phyloP scores from a whole-genome alignment of 208 protist genomes.

The Tritrichomonas musculus region DNA sequence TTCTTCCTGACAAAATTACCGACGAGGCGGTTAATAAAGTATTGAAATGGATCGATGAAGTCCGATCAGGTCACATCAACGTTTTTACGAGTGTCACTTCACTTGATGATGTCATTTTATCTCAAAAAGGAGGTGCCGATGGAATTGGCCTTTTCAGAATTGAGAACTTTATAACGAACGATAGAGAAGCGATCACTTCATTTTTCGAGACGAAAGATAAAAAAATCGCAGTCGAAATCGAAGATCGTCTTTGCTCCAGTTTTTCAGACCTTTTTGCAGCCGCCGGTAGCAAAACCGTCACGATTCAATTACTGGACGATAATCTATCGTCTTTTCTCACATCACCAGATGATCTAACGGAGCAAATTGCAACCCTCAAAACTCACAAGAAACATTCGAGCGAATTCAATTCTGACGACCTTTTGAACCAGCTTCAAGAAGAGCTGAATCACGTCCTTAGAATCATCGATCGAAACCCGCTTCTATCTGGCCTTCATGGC shows the following conservation, averaged over 20 bases:
- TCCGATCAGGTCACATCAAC: not conserved
- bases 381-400: not conserved
- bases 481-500: not conserved
- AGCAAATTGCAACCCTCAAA: not conserved
- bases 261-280: too few relatives aligned
- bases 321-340: not conserved
- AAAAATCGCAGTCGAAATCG: not conserved
- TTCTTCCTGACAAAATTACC: not conserved
- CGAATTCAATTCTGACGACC: not conserved
- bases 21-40: not conserved
- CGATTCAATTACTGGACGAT: not conserved
- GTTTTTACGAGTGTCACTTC: not conserved
- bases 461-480: not conserved
- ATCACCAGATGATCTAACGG: not conserved
- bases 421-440: not conserved
- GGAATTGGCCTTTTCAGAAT: not conserved
- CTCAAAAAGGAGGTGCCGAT: not conserved
- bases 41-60: not conserved
- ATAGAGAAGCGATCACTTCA: not conserved
- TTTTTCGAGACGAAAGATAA: not conserved
- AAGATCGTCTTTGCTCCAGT: not conserved
- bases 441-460: not conserved
- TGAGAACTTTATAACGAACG: not conserved
- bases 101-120: not conserved
- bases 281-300: not conserved